Conservation (phyloP, 495 filamentous ascomycete genomes). For the Tuber borchii region DNA sequence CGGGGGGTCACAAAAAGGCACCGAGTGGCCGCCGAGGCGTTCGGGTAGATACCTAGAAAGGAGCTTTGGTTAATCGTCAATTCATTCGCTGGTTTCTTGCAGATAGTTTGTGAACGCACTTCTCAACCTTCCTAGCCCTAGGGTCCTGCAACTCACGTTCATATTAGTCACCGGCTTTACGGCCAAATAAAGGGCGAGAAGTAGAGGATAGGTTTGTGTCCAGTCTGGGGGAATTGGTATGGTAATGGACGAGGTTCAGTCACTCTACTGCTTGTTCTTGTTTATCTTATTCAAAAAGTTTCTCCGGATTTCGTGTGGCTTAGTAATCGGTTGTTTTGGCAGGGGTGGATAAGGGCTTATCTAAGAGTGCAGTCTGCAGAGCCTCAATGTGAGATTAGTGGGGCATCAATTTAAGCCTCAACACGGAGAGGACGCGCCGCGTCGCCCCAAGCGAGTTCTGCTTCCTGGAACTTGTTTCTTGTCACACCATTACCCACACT, state of each 20-base stretch:
- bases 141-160: not conserved
- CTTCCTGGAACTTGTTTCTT: not conserved
- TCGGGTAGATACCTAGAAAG: not conserved
- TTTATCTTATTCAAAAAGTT: not conserved
- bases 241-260: not conserved
- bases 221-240: not conserved
- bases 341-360: not conserved
- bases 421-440: not conserved
- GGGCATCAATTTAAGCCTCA: not conserved
- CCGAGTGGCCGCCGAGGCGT: not conserved
- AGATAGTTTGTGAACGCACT: not conserved
- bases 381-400: not conserved
- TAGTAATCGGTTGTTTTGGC: not conserved
- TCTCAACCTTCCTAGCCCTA: not conserved
- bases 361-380: not conserved
- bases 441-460: not conserved
- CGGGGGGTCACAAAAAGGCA: not conserved
- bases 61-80: not conserved
- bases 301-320: not conserved
- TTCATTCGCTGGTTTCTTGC: not conserved
- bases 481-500: not conserved
- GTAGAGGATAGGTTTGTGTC: not conserved
- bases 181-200: not conserved
- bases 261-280: not conserved
- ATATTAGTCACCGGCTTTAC: not conserved